These are phyloP conservation scores for Marasmius tenuissimus DNA, from an alignment of 1,284 basidiomycete genomes.

Conservation along the genomic window DNA sequence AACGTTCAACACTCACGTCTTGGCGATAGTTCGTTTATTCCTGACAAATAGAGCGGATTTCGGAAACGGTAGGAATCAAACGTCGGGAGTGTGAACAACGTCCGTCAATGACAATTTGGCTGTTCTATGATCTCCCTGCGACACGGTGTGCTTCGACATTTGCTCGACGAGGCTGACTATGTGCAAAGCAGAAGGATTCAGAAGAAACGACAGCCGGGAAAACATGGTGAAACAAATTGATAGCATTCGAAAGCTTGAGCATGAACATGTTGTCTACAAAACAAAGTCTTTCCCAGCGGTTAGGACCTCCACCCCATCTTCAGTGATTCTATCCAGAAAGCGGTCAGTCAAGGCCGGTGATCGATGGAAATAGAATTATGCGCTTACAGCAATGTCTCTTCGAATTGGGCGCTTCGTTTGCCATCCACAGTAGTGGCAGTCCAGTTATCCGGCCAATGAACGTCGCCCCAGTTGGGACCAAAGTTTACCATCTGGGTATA, in stretches of 20 bases:
- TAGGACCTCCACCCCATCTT: not conserved
- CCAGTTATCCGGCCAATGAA: conserved; percentile 92
- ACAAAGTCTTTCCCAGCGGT: not conserved
- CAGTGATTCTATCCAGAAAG: not conserved
- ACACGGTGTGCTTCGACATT: too few species aligned
- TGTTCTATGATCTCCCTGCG: too few species aligned
- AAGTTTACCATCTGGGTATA: conserved; percentile 84
- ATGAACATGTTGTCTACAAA: not conserved
- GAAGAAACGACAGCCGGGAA: too few species aligned
- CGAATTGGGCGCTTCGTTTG: conserved; percentile 89
- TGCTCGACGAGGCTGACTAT: too few species aligned
- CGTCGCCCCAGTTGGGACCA: conserved; percentile 68
- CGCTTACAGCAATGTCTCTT: conserved; percentile 85
- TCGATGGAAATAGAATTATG: conserved; percentile 1
- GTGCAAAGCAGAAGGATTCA: too few species aligned
- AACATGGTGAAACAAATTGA: not conserved
- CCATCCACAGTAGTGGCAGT: conserved; percentile 92
- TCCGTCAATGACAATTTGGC: too few species aligned
- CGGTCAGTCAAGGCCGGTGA: not conserved
- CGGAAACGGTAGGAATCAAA: too few species aligned
- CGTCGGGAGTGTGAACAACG: too few species aligned
- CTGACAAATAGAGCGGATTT: too few species aligned
- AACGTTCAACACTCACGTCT: too few species aligned
- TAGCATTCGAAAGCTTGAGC: not conserved
- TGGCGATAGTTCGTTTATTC: too few species aligned